Conservation (phyloP, 257 asterid species). For the Solanum stenotomum region DNA sequence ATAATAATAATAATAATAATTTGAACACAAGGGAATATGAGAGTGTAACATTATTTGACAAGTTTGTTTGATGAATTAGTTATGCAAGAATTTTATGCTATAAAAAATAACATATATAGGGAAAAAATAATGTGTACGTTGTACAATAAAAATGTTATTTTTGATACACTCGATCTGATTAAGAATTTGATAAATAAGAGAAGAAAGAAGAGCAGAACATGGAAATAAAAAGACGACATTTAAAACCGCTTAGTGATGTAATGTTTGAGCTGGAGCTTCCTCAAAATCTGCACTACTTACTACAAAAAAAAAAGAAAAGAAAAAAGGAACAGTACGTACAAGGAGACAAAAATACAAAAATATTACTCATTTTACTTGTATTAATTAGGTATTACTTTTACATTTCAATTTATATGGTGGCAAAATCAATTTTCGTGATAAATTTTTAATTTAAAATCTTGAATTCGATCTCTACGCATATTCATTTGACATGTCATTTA, state of each 20-base stretch:
- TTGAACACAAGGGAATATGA: not conserved
- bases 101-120: too few relatives aligned
- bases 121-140: too few relatives aligned
- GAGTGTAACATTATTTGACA: not conserved
- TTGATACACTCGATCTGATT: fast-evolving
- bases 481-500: not conserved
- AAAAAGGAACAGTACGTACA: not conserved
- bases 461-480: not conserved
- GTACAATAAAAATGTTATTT: not conserved
- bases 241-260: not conserved
- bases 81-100: too few relatives aligned
- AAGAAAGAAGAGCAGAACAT: not conserved
- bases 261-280: not conserved
- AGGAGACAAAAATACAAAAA: not conserved
- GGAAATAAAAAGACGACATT: not conserved
- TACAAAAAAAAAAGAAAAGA: too few relatives aligned
- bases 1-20: not conserved
- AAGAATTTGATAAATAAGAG: not conserved
- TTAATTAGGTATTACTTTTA: not conserved
- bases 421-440: too few relatives aligned
- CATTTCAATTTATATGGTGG: not conserved
- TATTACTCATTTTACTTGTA: not conserved
- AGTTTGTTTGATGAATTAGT: not conserved
- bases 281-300: not conserved
- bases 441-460: not conserved